These are phyloP conservation scores for Daedaleopsis sinensis DNA, from an alignment of 768 basidiomycete species.

Conservation along the genomic window DNA sequence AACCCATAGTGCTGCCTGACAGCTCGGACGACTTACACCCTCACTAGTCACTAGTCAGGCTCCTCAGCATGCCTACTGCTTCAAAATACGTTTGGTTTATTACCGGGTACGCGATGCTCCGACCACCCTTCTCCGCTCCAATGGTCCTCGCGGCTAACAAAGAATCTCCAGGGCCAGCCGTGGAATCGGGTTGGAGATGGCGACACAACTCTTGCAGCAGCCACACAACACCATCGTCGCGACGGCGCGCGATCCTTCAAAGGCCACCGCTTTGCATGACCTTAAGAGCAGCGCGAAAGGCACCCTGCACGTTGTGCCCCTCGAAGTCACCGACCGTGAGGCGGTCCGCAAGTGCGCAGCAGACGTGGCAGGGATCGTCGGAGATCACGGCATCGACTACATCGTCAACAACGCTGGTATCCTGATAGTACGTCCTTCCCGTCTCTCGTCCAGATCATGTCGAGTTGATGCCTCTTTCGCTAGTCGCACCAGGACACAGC, in stretches of 20 bases:
- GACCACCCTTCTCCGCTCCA: too few relatives aligned
- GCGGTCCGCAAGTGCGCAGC: conserved; percentile 30
- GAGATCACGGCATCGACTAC: conserved; percentile 37
- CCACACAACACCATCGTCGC: conserved; percentile 33
- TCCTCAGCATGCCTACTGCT: neutral
- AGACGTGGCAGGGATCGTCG: conserved; percentile 29
- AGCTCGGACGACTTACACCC: too few relatives aligned
- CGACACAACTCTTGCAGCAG: conserved; percentile 26
- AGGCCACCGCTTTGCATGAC: conserved; percentile 24
- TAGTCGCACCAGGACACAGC: neutral
- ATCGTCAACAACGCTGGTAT: conserved; percentile 43
- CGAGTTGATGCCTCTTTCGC: neutral
- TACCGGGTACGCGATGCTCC: conserved; percentile 21
- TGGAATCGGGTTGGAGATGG: conserved; percentile 34
- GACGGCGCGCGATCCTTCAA: conserved; percentile 31
- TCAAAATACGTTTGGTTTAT: conserved; percentile 23
- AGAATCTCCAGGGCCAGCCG: conserved; percentile 28
- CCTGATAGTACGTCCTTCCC: neutral
- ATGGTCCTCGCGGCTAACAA: too few relatives aligned
- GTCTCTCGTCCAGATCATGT: neutral
- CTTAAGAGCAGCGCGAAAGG: conserved; percentile 29
- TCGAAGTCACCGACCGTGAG: conserved; percentile 33
- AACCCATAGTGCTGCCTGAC: too few relatives aligned
- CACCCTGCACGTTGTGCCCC: conserved; percentile 35
- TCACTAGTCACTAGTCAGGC: too few relatives aligned